Conservation (phyloP, 495 filamentous ascomycete genomes). For the Pyrenopolyporus hunteri region DNA sequence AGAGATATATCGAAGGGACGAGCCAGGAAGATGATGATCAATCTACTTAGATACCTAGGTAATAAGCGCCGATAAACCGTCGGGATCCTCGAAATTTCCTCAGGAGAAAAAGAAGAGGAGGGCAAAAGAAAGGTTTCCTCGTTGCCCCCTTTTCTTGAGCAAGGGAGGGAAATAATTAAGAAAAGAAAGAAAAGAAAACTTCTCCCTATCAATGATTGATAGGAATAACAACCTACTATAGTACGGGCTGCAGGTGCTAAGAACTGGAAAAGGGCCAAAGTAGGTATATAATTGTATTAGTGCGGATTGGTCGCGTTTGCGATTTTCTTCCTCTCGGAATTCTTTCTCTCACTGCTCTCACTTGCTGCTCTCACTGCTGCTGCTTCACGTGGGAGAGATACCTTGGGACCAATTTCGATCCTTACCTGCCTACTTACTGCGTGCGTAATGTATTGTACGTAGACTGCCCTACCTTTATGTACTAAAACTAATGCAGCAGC, state of each 20-base stretch:
- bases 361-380: background rate
- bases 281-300: constrained; percentile 23
- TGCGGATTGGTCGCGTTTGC: constrained; percentile 32
- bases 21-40: constrained; percentile 9
- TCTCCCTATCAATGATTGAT: constrained; percentile 25
- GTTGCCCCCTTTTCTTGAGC: constrained; percentile 1
- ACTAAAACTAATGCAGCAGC: constrained; percentile 7
- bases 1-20: background rate
- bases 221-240: too few relatives aligned
- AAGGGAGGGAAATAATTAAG: constrained; percentile 30
- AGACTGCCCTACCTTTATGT: background rate
- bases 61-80: constrained; percentile 34
- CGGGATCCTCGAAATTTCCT: constrained; percentile 20
- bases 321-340: constrained; percentile 11
- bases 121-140: too few relatives aligned
- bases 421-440: constrained; percentile 1
- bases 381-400: constrained; percentile 23
- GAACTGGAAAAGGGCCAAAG: constrained; percentile 22
- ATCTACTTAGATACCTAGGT: constrained; percentile 25
- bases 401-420: background rate
- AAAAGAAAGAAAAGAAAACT: constrained; percentile 31
- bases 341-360: constrained; percentile 6
- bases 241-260: constrained; percentile 21
- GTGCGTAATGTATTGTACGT: background rate
- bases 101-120: too few relatives aligned